These are phyloP conservation scores for Bipolaris bicolor DNA, from an alignment of 2,329 filamentous ascomycete species.

Conservation along the genomic window DNA sequence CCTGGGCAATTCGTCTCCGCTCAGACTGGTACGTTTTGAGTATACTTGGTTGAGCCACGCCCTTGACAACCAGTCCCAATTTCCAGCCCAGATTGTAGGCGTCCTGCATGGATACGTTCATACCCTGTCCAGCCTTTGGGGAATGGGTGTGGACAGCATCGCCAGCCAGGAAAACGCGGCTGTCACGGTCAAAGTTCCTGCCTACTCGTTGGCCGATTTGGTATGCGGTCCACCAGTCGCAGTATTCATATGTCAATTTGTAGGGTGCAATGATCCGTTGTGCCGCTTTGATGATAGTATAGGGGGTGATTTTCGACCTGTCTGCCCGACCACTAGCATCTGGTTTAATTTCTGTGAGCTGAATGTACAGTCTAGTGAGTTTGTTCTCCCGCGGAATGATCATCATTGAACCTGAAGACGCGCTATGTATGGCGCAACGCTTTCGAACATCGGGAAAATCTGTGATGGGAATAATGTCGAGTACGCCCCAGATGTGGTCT, in stretches of 20 bases:
- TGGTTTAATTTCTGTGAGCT: slow-evolving; percentile 60
- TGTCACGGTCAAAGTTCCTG: slow-evolving; percentile 60
- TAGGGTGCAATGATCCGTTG: slow-evolving; percentile 71
- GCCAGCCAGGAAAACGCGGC: slow-evolving; percentile 72
- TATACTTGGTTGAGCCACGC: slow-evolving; percentile 49
- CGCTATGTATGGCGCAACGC: slow-evolving; percentile 65
- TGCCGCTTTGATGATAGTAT: slow-evolving; percentile 67
- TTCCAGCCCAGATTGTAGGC: slow-evolving; percentile 66
- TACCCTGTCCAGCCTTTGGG: slow-evolving; percentile 72
- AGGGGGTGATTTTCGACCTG: slow-evolving; percentile 66
- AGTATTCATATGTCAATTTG: slow-evolving; percentile 67
- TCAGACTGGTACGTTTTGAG: slow-evolving; percentile 61
- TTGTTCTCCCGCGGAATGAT: slow-evolving; percentile 69
- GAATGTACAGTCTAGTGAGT: slow-evolving; percentile 69
- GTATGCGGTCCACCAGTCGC: slow-evolving; percentile 72
- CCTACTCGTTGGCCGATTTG: slow-evolving; percentile 71
- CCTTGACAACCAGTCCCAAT: slow-evolving; percentile 57
- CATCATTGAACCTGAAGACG: slow-evolving; percentile 64
- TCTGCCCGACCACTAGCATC: slow-evolving; percentile 58
- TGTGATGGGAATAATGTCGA: slow-evolving; percentile 60
- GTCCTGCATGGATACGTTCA: slow-evolving; percentile 76
- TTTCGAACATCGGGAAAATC: slow-evolving; percentile 67
- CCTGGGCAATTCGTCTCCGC: slow-evolving; percentile 65
- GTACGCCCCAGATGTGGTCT: slow-evolving; percentile 60
- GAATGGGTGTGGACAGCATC: slow-evolving; percentile 66